Conservation (phyloP, 768 basidiomycete species). For the Galerina sulciceps region DNA sequence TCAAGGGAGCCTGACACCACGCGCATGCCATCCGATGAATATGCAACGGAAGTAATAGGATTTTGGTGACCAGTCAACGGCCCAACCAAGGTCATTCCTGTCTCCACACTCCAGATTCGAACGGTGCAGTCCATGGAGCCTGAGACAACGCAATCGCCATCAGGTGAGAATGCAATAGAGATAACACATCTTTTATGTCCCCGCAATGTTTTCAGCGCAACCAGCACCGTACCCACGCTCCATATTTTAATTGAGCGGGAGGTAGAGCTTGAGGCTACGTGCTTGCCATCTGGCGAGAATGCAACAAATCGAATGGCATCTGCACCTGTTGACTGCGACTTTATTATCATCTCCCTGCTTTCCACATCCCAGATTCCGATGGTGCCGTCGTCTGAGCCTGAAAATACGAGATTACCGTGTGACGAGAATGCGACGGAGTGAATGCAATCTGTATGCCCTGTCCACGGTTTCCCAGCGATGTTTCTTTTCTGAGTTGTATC, state of each 20-base stretch:
- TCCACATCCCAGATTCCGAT: no score
- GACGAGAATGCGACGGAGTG: no score
- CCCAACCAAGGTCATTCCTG: background rate
- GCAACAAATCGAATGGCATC: background rate
- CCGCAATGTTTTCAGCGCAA: background rate
- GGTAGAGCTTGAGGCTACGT: constrained; percentile 37
- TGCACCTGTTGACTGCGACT: no score
- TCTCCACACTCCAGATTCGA: constrained; percentile 1
- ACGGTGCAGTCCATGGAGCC: constrained; percentile 39
- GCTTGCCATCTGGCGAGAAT: constrained; percentile 9
- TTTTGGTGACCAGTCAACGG: background rate
- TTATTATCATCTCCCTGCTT: no score
- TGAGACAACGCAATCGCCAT: constrained; percentile 31
- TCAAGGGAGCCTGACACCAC: constrained; percentile 4
- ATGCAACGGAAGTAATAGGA: background rate
- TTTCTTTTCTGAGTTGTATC: background rate
- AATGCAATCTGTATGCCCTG: background rate
- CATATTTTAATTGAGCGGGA: constrained; percentile 32
- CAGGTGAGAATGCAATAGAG: constrained; percentile 18
- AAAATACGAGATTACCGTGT: no score
- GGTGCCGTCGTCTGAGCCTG: no score
- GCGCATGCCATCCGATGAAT: background rate
- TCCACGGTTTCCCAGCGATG: background rate
- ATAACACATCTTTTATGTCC: background rate
- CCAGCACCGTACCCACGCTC: background rate